Percentiles rank a stretch among this genome's conserved stretches.
Conservation (phyloP, 495 filamentous ascomycete genomes). For the Umbilicaria muhlenbergii region DNA sequence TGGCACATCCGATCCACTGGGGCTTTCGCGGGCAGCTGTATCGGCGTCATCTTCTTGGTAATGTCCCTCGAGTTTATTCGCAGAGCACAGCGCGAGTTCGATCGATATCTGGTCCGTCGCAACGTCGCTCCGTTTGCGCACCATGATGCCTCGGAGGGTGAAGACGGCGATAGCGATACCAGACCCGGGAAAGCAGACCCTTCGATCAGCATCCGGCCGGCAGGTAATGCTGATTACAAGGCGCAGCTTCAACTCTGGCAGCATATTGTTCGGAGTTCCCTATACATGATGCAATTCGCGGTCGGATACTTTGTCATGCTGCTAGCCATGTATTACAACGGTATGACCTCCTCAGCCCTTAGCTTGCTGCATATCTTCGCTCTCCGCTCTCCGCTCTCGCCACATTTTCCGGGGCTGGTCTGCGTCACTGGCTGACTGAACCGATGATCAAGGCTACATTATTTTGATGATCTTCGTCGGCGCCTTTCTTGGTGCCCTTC, state of each 20-base stretch:
- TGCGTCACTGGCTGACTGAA: too few relatives aligned
- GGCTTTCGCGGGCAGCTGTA: slow-evolving; percentile 56
- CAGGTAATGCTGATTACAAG: slow-evolving; percentile 11
- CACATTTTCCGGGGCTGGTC: too few relatives aligned
- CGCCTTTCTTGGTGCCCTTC: too few relatives aligned
- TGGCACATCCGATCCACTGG: slow-evolving; percentile 48
- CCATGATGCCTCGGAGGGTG: slow-evolving; percentile 2
- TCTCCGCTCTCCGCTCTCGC: too few relatives aligned
- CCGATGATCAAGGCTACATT: too few relatives aligned
- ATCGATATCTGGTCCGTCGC: slow-evolving; percentile 29
- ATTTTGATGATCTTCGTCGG: too few relatives aligned
- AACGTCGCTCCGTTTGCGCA: slow-evolving; percentile 5
- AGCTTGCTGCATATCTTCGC: too few relatives aligned
- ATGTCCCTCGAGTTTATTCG: slow-evolving; percentile 48
- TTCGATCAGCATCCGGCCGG: slow-evolving; percentile 6
- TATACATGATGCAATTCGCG: slow-evolving; percentile 54
- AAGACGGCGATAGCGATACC: not conserved
- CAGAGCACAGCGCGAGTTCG: slow-evolving; percentile 41
- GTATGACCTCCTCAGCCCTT: slow-evolving; percentile 1
- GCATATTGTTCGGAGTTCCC: slow-evolving; percentile 41
- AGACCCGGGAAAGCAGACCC: slow-evolving; percentile 1
- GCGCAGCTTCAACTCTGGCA: slow-evolving; percentile 29
- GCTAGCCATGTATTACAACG: slow-evolving; percentile 52
- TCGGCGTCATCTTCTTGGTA: slow-evolving; percentile 50
- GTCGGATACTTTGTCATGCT: slow-evolving; percentile 61